These are phyloP conservation scores for Medicago truncatula DNA, from an alignment of 306 rosid genomes.

Conservation along the genomic window MtrunA17r5.0-ANR NC_053043.1:48530001-48530500, in stretches of 20 bases:
- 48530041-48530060: conserved; percentile 11
- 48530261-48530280: conserved; percentile 17
- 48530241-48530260: background rate
- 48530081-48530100: conserved; percentile 13
- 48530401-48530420: background rate
- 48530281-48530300: background rate
- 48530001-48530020: conserved; percentile 82
- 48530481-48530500: conserved; percentile 12
- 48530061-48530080: background rate
- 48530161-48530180: conserved; percentile 1
- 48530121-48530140: conserved; percentile 8
- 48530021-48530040: conserved; percentile 92
- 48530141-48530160: background rate
- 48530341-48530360: background rate
- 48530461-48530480: background rate
- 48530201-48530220: background rate
- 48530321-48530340: conserved; percentile 10
- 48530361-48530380: conserved; percentile 9
- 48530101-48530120: conserved; percentile 25
- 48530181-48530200: conserved; percentile 17
- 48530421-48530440: background rate
- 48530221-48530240: background rate
- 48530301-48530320: background rate
- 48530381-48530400: background rate
- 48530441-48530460: conserved; percentile 9